A percentile compares a stretch with the other conserved stretches of the same genome.
Evolutionary conservation across 2,329 filamentous ascomycete species (phyloP).

Genomic region (Parastagonospora nodorum): DNA sequence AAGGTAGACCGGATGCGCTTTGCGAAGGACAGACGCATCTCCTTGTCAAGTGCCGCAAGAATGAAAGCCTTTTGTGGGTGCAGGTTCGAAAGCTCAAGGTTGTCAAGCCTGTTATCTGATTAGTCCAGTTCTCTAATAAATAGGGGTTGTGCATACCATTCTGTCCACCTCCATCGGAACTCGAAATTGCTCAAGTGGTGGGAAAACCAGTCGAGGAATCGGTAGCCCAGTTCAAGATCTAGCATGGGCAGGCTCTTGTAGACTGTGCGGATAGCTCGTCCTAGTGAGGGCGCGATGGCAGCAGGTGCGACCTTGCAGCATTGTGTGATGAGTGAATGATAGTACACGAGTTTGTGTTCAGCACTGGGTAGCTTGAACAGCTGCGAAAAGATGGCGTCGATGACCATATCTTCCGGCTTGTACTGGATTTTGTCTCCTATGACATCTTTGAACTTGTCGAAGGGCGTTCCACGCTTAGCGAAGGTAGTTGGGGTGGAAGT

Average conservation of each 20-base stretch:
- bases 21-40: slow-evolving; percentile 94
- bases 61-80: slow-evolving; percentile 95
- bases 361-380: slow-evolving; percentile 84
- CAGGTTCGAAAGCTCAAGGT: slow-evolving; percentile 75
- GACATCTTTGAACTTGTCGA: slow-evolving; percentile 78
- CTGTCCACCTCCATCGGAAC: slow-evolving; percentile 99
- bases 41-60: slow-evolving; percentile 87
- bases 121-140: slow-evolving; percentile 5
- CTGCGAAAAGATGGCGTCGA: slow-evolving; percentile 98
- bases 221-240: slow-evolving; percentile 83
- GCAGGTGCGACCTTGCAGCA: slow-evolving; percentile 94
- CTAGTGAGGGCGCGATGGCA: slow-evolving; percentile 92
- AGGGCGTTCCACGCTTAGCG: slow-evolving; percentile 88
- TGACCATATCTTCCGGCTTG: slow-evolving; percentile 96
- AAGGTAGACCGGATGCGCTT: slow-evolving; percentile 94
- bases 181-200: slow-evolving; percentile 99
- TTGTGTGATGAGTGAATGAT: slow-evolving; percentile 92
- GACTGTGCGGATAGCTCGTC: slow-evolving; percentile 87
- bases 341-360: slow-evolving; percentile 95
- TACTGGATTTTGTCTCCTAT: slow-evolving; percentile 75
- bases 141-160: slow-evolving; percentile 68
- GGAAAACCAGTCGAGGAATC: slow-evolving; percentile 97
- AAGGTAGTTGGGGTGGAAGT: slow-evolving; percentile 90
- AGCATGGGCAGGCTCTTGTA: slow-evolving; percentile 82
- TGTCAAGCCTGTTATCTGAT: slow-evolving; percentile 65